A percentile compares a stretch with the other conserved stretches of the same genome.
These are phyloP conservation scores for Canavalia gladiata DNA, from an alignment of 306 rosid genomes.

Conservation along the genomic window DNA sequence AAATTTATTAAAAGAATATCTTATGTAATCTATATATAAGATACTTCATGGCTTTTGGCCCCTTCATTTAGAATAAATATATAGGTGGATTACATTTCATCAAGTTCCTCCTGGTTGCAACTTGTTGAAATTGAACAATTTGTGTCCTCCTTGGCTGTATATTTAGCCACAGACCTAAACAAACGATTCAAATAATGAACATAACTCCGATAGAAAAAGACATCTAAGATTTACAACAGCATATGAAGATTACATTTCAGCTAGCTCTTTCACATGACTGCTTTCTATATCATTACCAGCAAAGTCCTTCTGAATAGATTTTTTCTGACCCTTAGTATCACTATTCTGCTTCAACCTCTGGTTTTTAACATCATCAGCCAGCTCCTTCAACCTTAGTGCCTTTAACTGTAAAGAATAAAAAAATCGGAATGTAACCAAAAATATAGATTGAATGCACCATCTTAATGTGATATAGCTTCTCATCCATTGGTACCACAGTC, in stretches of 20 bases:
- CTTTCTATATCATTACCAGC: slow-evolving; percentile 49
- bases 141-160: slow-evolving; percentile 52
- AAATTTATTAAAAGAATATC: neutral
- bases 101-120: slow-evolving; percentile 68
- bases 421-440: slow-evolving; percentile 24
- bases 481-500: neutral
- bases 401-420: slow-evolving; percentile 59
- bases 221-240: slow-evolving; percentile 18
- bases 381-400: slow-evolving; percentile 73
- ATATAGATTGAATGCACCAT: slow-evolving; percentile 27
- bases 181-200: slow-evolving; percentile 31
- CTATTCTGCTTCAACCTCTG: slow-evolving; percentile 72
- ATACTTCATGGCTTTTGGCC: slow-evolving; percentile 8
- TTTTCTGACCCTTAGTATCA: slow-evolving; percentile 59
- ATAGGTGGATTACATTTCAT: slow-evolving; percentile 74
- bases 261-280: slow-evolving; percentile 58
- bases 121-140: slow-evolving; percentile 45
- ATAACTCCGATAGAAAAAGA: slow-evolving; percentile 30
- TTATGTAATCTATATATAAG: slow-evolving; percentile 10
- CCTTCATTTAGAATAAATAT: slow-evolving; percentile 34
- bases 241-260: slow-evolving; percentile 68
- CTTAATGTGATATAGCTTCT: slow-evolving; percentile 8
- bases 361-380: slow-evolving; percentile 74
- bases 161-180: slow-evolving; percentile 64
- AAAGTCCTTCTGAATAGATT: slow-evolving; percentile 50